These are phyloP conservation scores for Rhodotorula sp. DNA, from an alignment of 1,284 basidiomycete genomes.

Conservation along the genomic window DNA sequence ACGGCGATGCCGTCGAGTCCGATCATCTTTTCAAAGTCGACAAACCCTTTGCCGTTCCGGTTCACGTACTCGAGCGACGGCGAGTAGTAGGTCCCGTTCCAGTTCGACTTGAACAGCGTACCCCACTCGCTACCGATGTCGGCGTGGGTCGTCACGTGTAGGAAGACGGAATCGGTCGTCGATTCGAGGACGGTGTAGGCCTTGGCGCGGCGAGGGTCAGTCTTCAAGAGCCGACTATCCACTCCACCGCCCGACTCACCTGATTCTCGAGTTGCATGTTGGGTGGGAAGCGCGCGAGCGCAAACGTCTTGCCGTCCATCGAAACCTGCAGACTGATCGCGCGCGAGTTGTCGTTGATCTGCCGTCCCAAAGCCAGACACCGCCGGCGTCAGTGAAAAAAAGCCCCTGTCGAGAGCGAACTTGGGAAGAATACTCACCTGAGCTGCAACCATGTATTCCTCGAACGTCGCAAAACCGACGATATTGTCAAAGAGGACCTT, in stretches of 20 bases:
- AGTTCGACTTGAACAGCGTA: conserved; percentile 92
- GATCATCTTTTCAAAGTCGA: conserved; percentile 98
- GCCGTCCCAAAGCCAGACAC: background rate
- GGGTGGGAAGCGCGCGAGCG: conserved; percentile 83
- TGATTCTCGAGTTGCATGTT: conserved; percentile 83
- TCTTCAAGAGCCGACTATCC: background rate
- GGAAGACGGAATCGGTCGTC: conserved; percentile 84
- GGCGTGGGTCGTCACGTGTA: conserved; percentile 90
- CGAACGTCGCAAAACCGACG: conserved; percentile 94
- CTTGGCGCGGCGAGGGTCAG: conserved; percentile 42
- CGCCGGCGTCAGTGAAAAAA: too few species aligned
- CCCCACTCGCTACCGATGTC: conserved; percentile 76
- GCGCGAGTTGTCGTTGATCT: conserved; percentile 62
- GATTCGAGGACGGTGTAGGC: conserved; percentile 95
- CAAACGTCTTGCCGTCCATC: conserved; percentile 79
- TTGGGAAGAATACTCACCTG: conserved; percentile 59
- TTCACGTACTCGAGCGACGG: conserved; percentile 85
- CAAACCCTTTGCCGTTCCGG: conserved; percentile 78
- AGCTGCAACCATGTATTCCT: conserved; percentile 90
- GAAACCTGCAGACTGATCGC: conserved; percentile 84
- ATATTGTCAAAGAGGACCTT: conserved; percentile 78
- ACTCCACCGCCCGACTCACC: conserved; percentile 24
- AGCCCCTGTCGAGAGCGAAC: background rate
- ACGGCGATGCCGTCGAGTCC: conserved; percentile 94
- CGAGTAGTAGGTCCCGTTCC: conserved; percentile 94